A percentile compares a stretch with the other conserved stretches of the same genome.
phyloP scores from a whole-genome alignment of 495 filamentous ascomycete species.

The Parachaetomium inaequale region DNA sequence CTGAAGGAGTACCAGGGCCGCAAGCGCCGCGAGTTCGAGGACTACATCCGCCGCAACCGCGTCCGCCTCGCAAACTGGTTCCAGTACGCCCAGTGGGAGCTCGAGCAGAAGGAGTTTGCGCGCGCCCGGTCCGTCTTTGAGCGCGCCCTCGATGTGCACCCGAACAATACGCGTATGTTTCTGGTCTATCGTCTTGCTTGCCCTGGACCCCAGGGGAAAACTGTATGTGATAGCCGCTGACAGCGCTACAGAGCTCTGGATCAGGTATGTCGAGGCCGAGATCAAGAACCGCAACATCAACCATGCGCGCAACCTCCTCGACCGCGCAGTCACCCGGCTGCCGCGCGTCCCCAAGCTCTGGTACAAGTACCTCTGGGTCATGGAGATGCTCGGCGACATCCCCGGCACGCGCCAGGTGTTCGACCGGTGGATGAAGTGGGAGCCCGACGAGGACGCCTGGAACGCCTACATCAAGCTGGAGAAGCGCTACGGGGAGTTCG shows the following conservation, averaged over 20 bases:
- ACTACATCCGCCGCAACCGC: slow-evolving; percentile 93
- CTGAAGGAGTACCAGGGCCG: slow-evolving; percentile 95
- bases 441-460: slow-evolving; percentile 95
- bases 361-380: slow-evolving; percentile 99
- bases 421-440: slow-evolving; percentile 98
- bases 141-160: slow-evolving; percentile 86
- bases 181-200: slow-evolving; percentile 28
- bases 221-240: slow-evolving; percentile 6
- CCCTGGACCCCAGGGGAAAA: neutral
- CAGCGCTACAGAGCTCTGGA: slow-evolving; percentile 42
- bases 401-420: slow-evolving; percentile 92
- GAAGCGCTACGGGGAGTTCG: slow-evolving; percentile 88
- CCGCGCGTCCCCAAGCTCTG: slow-evolving; percentile 92
- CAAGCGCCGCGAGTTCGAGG: slow-evolving; percentile 94
- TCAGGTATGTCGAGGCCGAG: slow-evolving; percentile 92
- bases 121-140: slow-evolving; percentile 95
- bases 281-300: slow-evolving; percentile 97
- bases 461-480: slow-evolving; percentile 93
- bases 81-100: slow-evolving; percentile 94
- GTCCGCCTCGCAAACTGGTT: slow-evolving; percentile 99
- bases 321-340: slow-evolving; percentile 89
- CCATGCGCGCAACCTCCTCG: slow-evolving; percentile 89
- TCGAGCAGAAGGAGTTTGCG: slow-evolving; percentile 98
- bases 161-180: slow-evolving; percentile 77
- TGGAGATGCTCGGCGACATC: slow-evolving; percentile 92